phyloP scores from a whole-genome alignment of 1,284 basidiomycete genomes.

The Ganoderma lucidum region DNA sequence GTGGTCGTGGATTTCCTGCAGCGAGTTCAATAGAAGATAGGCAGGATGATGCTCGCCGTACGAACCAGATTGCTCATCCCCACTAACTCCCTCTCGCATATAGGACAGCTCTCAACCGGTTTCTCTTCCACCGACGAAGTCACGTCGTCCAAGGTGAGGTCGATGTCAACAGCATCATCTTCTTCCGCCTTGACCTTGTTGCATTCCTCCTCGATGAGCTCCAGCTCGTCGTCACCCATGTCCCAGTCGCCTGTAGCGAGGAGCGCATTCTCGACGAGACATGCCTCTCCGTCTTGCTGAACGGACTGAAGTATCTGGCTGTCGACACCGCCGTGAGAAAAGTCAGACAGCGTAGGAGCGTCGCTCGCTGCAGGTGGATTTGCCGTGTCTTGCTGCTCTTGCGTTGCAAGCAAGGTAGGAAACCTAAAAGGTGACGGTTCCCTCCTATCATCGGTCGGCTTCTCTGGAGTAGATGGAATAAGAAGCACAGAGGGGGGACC shows the following conservation, averaged over 20 bases:
- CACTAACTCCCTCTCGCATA: conserved; percentile 46
- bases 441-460: background rate
- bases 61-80: conserved; percentile 43
- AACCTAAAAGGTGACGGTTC: conserved; percentile 21
- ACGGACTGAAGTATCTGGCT: background rate
- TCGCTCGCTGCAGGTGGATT: background rate
- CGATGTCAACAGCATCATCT: conserved; percentile 38
- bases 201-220: conserved; percentile 40
- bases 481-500: conserved; percentile 6
- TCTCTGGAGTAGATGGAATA: background rate
- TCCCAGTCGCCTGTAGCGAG: conserved; percentile 57
- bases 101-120: conserved; percentile 44
- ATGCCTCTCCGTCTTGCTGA: background rate
- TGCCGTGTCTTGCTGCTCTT: background rate
- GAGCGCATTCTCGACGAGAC: conserved; percentile 3
- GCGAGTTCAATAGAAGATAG: background rate
- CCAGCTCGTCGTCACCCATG: conserved; percentile 67
- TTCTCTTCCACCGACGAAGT: conserved; percentile 25
- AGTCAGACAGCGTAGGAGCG: background rate
- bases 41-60: background rate
- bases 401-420: conserved; percentile 16
- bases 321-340: conserved; percentile 3
- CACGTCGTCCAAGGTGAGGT: conserved; percentile 36
- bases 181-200: conserved; percentile 25
- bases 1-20: conserved; percentile 55